A percentile compares a stretch with the other conserved stretches of the same genome.
Evolutionary conservation across 805 yeast genomes (phyloP).

Genomic region (Yarrowia divulgata): DNA sequence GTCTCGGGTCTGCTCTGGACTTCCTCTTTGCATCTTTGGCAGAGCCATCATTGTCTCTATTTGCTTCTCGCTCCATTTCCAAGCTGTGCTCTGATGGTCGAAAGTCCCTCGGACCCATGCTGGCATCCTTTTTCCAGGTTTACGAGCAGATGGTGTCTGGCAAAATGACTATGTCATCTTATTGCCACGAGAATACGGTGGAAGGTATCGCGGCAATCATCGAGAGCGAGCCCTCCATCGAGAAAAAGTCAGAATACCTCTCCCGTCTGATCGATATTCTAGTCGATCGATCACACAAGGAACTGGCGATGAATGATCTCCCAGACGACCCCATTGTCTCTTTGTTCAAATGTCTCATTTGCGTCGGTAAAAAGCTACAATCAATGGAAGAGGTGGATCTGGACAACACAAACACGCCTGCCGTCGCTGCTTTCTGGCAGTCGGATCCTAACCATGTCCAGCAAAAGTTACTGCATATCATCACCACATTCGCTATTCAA

Average conservation of each 20-base stretch:
- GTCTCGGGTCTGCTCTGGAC: conserved; percentile 61
- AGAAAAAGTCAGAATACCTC: conserved; percentile 50
- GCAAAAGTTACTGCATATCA: conserved; percentile 52
- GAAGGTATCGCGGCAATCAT: conserved; percentile 49
- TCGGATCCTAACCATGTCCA: conserved; percentile 52
- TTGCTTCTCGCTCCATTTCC: conserved; percentile 64
- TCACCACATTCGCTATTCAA: conserved; percentile 56
- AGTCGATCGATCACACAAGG: conserved; percentile 39
- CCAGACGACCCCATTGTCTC: conserved; percentile 54
- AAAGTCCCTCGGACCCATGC: conserved; percentile 43
- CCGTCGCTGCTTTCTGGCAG: conserved; percentile 44
- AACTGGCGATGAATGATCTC: conserved; percentile 10
- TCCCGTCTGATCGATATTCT: conserved; percentile 49
- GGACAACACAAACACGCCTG: conserved; percentile 25
- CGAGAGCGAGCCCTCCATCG: conserved; percentile 44
- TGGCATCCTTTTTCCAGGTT: conserved; percentile 47
- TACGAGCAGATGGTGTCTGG: conserved; percentile 43
- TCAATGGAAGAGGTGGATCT: conserved; percentile 62
- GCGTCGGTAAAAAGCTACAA: conserved; percentile 73
- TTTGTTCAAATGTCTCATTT: conserved; percentile 67
- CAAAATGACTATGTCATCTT: conserved; percentile 14
- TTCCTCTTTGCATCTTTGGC: conserved; percentile 58
- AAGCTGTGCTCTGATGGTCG: conserved; percentile 52
- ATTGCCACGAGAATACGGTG: conserved; percentile 49
- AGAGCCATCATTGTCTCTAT: conserved; percentile 49